Evolutionary conservation across 441 rosid species (phyloP).

Genomic region (Erodium texanum): DNA sequence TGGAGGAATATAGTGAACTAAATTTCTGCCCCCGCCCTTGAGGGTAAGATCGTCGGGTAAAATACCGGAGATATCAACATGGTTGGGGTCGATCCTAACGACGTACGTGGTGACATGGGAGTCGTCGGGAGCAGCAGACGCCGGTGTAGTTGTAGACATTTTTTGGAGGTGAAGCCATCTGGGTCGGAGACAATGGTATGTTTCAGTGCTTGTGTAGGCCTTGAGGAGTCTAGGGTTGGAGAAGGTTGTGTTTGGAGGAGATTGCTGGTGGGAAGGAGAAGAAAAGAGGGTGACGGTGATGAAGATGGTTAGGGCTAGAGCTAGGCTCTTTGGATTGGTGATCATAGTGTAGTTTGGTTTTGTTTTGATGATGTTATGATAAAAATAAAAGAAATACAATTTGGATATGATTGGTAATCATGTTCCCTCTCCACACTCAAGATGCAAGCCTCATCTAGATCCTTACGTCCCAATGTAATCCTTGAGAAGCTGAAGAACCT

Average conservation of each 20-base stretch:
- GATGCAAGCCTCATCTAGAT: too few relatives aligned
- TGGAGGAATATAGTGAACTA: too few relatives aligned
- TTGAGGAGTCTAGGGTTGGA: constrained; percentile 43
- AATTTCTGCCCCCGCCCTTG: too few relatives aligned
- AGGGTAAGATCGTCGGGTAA: constrained; percentile 64
- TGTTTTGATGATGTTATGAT: too few relatives aligned
- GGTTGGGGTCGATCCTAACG: constrained; percentile 74
- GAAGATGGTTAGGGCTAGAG: constrained; percentile 2
- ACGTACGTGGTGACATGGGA: constrained; percentile 42
- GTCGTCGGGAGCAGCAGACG: constrained; percentile 55
- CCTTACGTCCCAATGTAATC: too few relatives aligned
- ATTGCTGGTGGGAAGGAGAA: constrained; percentile 13
- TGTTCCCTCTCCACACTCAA: too few relatives aligned
- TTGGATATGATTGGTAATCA: too few relatives aligned
- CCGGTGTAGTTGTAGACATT: constrained; percentile 80
- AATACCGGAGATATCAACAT: constrained; percentile 53
- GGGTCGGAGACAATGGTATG: constrained; percentile 58
- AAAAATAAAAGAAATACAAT: too few relatives aligned
- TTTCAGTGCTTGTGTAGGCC: constrained; percentile 68
- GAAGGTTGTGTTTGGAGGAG: constrained; percentile 19
- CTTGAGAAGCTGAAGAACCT: too few relatives aligned
- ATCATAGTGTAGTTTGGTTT: too few relatives aligned
- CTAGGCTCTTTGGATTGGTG: too few relatives aligned
- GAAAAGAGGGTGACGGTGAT: constrained; percentile 20
- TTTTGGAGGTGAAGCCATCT: constrained; percentile 45